Evolutionary conservation across 306 rosid species (phyloP).

Genomic region (Glycine soja): DNA sequence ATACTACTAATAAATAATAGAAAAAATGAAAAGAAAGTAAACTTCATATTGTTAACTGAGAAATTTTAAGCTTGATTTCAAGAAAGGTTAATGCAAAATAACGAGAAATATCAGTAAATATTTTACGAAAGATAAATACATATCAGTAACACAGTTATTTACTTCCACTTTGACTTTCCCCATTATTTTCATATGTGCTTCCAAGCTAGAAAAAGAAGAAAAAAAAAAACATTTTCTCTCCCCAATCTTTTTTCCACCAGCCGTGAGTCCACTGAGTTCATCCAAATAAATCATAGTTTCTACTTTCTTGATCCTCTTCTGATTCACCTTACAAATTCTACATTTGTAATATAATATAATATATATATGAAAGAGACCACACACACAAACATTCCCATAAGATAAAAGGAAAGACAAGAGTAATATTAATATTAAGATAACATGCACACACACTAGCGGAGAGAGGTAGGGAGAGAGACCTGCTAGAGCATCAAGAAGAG

Average conservation of each 20-base stretch:
- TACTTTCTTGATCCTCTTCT: background rate
- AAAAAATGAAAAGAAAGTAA: background rate
- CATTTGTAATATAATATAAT: background rate
- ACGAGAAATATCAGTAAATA: background rate
- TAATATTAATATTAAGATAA: background rate
- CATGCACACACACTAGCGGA: background rate
- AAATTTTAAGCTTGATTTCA: background rate
- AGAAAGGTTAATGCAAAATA: background rate
- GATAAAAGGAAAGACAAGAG: slow-evolving; percentile 2
- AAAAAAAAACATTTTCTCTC: background rate
- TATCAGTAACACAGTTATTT: background rate
- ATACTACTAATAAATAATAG: too few relatives aligned
- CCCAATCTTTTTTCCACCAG: background rate
- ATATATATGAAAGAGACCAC: slow-evolving; percentile 35
- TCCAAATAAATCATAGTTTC: background rate
- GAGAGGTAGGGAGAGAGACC: slow-evolving; percentile 45
- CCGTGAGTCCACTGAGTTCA: background rate
- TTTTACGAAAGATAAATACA: background rate
- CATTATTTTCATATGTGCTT: background rate
- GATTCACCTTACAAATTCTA: background rate
- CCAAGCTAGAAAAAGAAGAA: background rate
- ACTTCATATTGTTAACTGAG: background rate
- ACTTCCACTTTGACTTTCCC: background rate
- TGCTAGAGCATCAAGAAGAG: slow-evolving; percentile 92
- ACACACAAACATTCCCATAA: slow-evolving; percentile 7